phyloP scores from a whole-genome alignment of 2,329 filamentous ascomycete genomes.

The Colletotrichum neosansevieriae region DNA sequence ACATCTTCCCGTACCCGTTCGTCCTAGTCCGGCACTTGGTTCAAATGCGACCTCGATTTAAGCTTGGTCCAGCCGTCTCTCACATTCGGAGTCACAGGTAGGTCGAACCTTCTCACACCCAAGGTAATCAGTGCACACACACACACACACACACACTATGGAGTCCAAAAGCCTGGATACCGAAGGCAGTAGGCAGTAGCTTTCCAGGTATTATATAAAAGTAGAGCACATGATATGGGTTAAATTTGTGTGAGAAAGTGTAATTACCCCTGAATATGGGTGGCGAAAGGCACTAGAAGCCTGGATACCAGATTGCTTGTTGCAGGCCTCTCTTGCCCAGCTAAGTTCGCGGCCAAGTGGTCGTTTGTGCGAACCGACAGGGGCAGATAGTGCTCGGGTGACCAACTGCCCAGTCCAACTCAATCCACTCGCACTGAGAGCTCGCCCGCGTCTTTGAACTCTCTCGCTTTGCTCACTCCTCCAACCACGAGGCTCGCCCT shows the following conservation, averaged over 20 bases:
- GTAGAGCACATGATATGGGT: no score
- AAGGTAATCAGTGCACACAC: not conserved
- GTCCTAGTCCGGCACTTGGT: constrained; percentile 8
- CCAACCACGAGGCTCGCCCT: not conserved
- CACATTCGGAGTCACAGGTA: constrained; percentile 33
- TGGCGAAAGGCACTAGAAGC: no score
- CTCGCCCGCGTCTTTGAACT: no score
- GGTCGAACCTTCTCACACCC: constrained; percentile 3
- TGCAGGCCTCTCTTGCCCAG: constrained; percentile 2
- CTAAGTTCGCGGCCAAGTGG: constrained; percentile 26
- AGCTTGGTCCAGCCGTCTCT: constrained; percentile 38
- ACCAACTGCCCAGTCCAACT: constrained; percentile 14
- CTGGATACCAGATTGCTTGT: not conserved
- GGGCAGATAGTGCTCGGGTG: constrained; percentile 21
- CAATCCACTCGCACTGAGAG: constrained; percentile 5
- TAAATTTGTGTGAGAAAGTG: no score
- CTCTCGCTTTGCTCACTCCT: not conserved
- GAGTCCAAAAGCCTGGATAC: no score
- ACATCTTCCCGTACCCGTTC: constrained; percentile 3
- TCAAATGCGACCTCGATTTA: constrained; percentile 20
- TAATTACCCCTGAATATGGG: no score
- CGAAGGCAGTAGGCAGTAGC: no score
- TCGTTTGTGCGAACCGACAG: not conserved
- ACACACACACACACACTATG: not conserved
- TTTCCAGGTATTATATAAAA: no score